Evolutionary conservation across 2,329 filamentous ascomycete genomes (phyloP), one percentile per base, ranked within the genome.

Genomic region (Elsinoe australis): DNA sequence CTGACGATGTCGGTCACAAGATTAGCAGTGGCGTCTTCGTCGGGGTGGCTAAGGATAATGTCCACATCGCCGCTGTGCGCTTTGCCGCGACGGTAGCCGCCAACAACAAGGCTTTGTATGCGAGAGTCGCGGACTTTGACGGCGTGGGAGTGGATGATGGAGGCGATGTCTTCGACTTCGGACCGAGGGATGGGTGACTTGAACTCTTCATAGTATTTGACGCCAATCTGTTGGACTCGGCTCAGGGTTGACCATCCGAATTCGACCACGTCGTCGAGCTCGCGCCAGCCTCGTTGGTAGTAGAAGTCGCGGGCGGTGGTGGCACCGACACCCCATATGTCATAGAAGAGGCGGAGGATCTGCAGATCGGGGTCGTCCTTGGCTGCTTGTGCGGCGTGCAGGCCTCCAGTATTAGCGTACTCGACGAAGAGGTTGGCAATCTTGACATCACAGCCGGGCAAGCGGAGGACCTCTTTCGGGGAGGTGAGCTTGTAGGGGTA

Each of bases 181-280:
- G 60, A 50, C 1, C 88, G 78, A 0, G 86, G 76, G 3, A 96
- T 86, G 10, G 76, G 79, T 12, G 74, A 65, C 36, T 77, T 69
- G 49, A 98, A 85, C 54, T 96, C 90, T 26, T 94, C 84, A 62
- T 94, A 95, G 66, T 82, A 95, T 62, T 96, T 96, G 35, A 95
- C 71, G 0, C 92, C 90, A 49, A 96, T 94, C 62, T 96, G 88
- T 64, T 95, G 90, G 1, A 87, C 84, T 9, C 88, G 79, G 0
- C 75, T 83, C 1, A 96, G 71, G 0, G 65, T 72, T 15, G 71
- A 62, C 90, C 90, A 96, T 8, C 85, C 88, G 57, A 80, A 76
- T 58, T 94, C 85, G 32, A 95, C 72, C 2, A 96, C 70, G 57
- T 96, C 89, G 58, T 95, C 87, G 0, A 95, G 70, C 51, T 92